Conservation (phyloP, 2,329 filamentous ascomycete genomes). For the Beauveria sp. region DNA sequence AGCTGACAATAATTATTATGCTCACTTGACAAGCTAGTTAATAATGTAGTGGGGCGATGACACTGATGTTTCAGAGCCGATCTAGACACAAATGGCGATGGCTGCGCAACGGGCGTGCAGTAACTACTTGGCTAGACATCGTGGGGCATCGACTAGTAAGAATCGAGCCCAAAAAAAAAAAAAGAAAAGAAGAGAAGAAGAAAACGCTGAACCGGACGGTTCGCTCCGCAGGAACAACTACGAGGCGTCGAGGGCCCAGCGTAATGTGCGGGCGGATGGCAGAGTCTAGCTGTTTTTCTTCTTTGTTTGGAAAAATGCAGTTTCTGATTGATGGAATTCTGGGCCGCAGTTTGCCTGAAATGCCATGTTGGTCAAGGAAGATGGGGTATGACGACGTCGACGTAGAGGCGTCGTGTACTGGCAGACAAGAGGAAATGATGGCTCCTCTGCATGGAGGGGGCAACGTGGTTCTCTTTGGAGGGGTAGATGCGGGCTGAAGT, state of each 20-base stretch:
- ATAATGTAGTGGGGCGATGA: neutral
- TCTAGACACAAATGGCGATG: neutral
- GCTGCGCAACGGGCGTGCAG: neutral
- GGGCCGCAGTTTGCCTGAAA: neutral
- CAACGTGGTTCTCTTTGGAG: neutral
- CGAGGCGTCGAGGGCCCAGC: neutral
- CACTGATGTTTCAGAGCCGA: neutral
- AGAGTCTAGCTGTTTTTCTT: no score
- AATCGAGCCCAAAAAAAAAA: neutral
- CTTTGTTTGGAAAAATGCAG: neutral
- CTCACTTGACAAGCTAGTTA: neutral
- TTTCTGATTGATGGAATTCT: constrained; percentile 5
- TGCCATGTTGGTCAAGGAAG: neutral
- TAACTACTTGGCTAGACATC: neutral
- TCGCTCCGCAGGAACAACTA: neutral
- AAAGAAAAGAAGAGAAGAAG: no score
- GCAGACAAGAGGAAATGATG: neutral
- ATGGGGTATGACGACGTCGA: neutral
- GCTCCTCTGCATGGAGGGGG: no score
- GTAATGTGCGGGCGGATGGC: neutral
- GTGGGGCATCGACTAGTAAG: neutral
- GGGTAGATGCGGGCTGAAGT: neutral
- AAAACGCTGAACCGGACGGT: neutral
- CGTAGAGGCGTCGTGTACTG: neutral
- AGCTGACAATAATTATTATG: neutral